Conservation (phyloP, 192 early-diverging fungal species). For the Helicostylum pulchrum region DNA sequence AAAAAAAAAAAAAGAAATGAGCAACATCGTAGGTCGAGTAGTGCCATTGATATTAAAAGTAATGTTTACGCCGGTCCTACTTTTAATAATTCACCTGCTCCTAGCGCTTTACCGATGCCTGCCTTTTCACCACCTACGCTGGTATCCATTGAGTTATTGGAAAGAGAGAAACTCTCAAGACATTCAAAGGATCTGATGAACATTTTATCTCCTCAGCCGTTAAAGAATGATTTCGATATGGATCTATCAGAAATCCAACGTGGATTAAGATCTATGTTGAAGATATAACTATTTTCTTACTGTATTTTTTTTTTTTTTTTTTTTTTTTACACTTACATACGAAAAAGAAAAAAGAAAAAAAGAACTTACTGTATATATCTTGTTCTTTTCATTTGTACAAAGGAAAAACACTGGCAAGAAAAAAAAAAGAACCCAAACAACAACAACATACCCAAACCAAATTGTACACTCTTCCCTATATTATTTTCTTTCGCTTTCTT, state of each 20-base stretch:
- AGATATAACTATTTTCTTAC: constrained; percentile 37
- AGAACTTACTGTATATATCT: no score
- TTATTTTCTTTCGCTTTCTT: constrained; percentile 5
- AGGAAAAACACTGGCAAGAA: no score
- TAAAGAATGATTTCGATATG: constrained; percentile 29
- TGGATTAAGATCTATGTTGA: constrained; percentile 44
- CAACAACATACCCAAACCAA: no score
- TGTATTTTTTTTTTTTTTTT: constrained; percentile 21
- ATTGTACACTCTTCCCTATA: background rate
- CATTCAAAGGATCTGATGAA: constrained; percentile 21
- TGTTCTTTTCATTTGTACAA: no score
- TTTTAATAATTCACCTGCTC: constrained; percentile 56
- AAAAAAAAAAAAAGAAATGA: no score
- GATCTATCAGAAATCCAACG: constrained; percentile 47
- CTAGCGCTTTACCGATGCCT: constrained; percentile 51
- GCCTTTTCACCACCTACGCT: constrained; percentile 36
- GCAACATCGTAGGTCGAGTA: background rate
- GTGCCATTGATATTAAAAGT: constrained; percentile 10
- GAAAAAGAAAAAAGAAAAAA: background rate
- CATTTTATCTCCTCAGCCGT: constrained; percentile 4
- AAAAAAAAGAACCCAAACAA: no score
- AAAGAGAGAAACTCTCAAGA: background rate
- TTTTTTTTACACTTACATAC: background rate
- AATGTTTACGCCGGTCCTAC: constrained; percentile 52
- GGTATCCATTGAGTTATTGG: background rate